phyloP scores from a whole-genome alignment of 1,139 yeast genomes.

The Geotrichum europaeum region DNA sequence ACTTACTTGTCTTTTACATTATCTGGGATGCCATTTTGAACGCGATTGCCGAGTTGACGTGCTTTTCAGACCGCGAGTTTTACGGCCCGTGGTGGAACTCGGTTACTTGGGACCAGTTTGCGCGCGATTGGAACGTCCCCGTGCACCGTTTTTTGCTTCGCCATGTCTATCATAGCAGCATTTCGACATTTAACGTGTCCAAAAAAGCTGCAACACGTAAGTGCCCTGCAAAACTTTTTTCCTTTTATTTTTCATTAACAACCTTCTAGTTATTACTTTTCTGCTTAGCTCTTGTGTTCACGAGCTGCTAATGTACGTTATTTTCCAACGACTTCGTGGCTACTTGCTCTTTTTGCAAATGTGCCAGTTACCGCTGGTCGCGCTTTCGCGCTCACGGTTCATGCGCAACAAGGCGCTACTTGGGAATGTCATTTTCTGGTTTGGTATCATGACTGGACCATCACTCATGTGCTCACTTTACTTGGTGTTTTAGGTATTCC shows the following conservation, averaged over 20 bases:
- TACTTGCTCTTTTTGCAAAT: slow-evolving; percentile 76
- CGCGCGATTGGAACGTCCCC: slow-evolving; percentile 91
- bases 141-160: slow-evolving; percentile 87
- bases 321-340: slow-evolving; percentile 74
- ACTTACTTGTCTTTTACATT: slow-evolving; percentile 72
- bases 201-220: slow-evolving; percentile 56
- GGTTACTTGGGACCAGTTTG: slow-evolving; percentile 87
- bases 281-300: slow-evolving; percentile 76
- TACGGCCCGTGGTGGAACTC: slow-evolving; percentile 99
- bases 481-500: slow-evolving; percentile 51
- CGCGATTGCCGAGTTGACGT: slow-evolving; percentile 78
- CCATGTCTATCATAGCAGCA: slow-evolving; percentile 90
- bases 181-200: slow-evolving; percentile 64
- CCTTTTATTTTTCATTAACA: not conserved
- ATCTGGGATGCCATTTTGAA: slow-evolving; percentile 94
- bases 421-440: slow-evolving; percentile 85
- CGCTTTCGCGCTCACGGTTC: slow-evolving; percentile 33
- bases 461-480: slow-evolving; percentile 81
- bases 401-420: slow-evolving; percentile 54
- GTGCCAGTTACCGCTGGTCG: slow-evolving; percentile 51
- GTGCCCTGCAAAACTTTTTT: not conserved
- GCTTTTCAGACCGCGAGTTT: slow-evolving; percentile 84
- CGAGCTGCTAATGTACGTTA: slow-evolving; percentile 86
- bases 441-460: slow-evolving; percentile 87
- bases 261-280: slow-evolving; percentile 57